A percentile compares a stretch with the other conserved stretches of the same genome.
Conservation (phyloP, 495 filamentous ascomycete genomes). For the Penicillium psychrofluorescens region DNA sequence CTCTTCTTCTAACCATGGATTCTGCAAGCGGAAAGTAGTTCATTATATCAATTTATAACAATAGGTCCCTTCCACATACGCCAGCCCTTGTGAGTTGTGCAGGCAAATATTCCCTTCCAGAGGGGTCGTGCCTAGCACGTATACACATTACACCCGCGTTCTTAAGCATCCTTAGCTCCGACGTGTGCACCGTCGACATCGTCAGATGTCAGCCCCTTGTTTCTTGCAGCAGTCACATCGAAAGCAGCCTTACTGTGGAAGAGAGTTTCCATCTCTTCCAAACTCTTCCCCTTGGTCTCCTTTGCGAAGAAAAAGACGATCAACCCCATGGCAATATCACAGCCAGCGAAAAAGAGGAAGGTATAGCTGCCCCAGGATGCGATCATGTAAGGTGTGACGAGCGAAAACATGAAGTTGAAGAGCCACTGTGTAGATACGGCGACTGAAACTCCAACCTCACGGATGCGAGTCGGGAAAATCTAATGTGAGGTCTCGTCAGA, state of each 20-base stretch:
- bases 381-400: conserved; percentile 43
- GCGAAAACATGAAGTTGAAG: conserved; percentile 44
- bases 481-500: not conserved
- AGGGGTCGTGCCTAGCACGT: no score
- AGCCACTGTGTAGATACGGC: conserved; percentile 43
- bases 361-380: conserved; percentile 41
- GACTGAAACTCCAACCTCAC: conserved; percentile 36
- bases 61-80: no score
- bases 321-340: conserved; percentile 32
- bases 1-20: no score
- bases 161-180: no score
- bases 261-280: conserved; percentile 39
- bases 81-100: no score
- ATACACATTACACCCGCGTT: no score
- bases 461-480: conserved; percentile 43
- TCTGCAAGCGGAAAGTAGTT: no score
- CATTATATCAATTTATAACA: no score
- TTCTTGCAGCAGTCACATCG: conserved; percentile 15
- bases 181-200: no score
- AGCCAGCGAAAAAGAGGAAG: conserved; percentile 32
- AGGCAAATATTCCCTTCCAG: no score
- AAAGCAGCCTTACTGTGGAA: conserved; percentile 21
- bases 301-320: conserved; percentile 56
- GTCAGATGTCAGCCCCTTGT: no score
- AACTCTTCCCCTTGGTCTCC: conserved; percentile 49